Conservation (phyloP, 805 yeast species). For the Jamesozyma piceae region DNA sequence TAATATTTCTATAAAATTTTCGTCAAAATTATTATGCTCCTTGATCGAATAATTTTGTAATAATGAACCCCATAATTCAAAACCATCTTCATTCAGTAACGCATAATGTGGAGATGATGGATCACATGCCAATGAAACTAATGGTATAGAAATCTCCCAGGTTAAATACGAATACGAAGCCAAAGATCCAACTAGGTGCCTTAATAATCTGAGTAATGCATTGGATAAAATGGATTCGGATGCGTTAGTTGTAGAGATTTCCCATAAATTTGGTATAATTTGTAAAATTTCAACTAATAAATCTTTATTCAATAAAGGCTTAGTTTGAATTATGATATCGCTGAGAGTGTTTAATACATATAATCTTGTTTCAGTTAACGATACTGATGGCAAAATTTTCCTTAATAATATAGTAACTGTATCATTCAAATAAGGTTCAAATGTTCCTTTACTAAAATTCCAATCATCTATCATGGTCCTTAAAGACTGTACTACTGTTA, state of each 20-base stretch:
- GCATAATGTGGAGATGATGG: conserved; percentile 45
- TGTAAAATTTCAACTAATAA: conserved; percentile 43
- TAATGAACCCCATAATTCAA: conserved; percentile 69
- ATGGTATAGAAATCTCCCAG: conserved; percentile 51
- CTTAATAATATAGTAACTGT: conserved; percentile 42
- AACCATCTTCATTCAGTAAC: conserved; percentile 74
- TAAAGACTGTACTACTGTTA: conserved; percentile 65
- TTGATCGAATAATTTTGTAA: conserved; percentile 49
- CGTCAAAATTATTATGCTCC: conserved; percentile 20
- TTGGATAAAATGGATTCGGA: conserved; percentile 38
- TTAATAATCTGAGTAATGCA: conserved; percentile 46
- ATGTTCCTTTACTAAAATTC: conserved; percentile 65
- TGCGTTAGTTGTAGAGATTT: conserved; percentile 34
- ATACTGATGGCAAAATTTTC: conserved; percentile 40
- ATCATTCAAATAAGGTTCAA: conserved; percentile 53
- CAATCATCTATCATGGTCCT: conserved; percentile 71
- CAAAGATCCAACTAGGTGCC: conserved; percentile 46
- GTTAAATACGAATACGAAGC: conserved; percentile 44
- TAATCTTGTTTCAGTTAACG: conserved; percentile 67
- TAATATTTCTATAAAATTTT: conserved; percentile 38
- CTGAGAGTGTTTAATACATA: conserved; percentile 61
- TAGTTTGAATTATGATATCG: conserved; percentile 52
- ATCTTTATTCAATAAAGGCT: conserved; percentile 47
- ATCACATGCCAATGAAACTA: conserved; percentile 54
- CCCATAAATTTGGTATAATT: conserved; percentile 74